These are phyloP conservation scores for Aureobasidium leucospermi DNA, from an alignment of 2,329 filamentous ascomycete species.

Conservation along the genomic window DNA sequence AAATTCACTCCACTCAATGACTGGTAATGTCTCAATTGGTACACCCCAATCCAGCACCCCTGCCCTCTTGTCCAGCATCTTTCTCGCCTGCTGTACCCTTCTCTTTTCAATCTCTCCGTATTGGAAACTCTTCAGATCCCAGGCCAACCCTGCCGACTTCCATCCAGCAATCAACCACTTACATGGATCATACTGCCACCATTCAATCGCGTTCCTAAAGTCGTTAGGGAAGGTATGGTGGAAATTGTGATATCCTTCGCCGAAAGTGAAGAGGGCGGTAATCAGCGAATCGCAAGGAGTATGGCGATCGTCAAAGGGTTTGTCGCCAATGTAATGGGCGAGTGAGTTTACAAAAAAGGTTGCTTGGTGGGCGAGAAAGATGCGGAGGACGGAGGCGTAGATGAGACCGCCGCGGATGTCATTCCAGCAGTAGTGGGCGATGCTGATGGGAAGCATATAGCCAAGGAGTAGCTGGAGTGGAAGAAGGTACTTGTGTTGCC, in stretches of 20 bases:
- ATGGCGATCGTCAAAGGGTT: conserved; percentile 90
- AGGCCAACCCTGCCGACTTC: conserved; percentile 78
- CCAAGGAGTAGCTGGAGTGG: conserved; percentile 73
- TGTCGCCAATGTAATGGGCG: conserved; percentile 84
- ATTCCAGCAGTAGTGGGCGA: conserved; percentile 71
- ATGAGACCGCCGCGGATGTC: conserved; percentile 77
- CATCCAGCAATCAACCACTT: conserved; percentile 82
- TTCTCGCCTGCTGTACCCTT: conserved; percentile 78
- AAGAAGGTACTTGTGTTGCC: conserved; percentile 82
- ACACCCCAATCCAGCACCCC: conserved; percentile 76
- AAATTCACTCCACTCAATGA: conserved; percentile 82
- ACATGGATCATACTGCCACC: conserved; percentile 87
- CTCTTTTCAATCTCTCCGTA: conserved; percentile 90
- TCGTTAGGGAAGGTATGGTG: conserved; percentile 92
- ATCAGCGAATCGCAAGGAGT: conserved; percentile 82
- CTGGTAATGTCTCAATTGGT: conserved; percentile 76
- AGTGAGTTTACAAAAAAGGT: conserved; percentile 94
- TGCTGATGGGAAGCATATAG: conserved; percentile 64
- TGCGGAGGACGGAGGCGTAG: conserved; percentile 76
- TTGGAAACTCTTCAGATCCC: conserved; percentile 84
- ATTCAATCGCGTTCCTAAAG: conserved; percentile 85
- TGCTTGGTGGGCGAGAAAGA: conserved; percentile 86
- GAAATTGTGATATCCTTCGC: conserved; percentile 92
- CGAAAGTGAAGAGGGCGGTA: conserved; percentile 76
- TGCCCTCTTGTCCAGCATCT: conserved; percentile 87